Conservation (phyloP, 2,329 filamentous ascomycete genomes). For the Beauveria caledonica region DNA sequence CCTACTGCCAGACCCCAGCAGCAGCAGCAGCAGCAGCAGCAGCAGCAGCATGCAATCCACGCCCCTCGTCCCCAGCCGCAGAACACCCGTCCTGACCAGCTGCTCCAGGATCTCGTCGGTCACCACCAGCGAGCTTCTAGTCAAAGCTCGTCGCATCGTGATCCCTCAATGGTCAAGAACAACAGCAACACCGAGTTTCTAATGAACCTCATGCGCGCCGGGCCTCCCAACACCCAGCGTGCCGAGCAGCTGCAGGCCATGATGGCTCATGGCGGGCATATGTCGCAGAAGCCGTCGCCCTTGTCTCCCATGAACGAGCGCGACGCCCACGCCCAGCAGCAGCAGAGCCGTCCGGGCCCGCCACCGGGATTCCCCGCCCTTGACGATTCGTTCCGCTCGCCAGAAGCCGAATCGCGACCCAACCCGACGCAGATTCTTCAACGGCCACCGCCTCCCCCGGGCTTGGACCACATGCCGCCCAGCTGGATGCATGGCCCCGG, state of each 20-base stretch:
- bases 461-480: slow-evolving; percentile 52
- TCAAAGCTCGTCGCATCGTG: slow-evolving; percentile 39
- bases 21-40: slow-evolving; percentile 34
- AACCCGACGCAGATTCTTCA: slow-evolving; percentile 57
- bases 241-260: slow-evolving; percentile 40
- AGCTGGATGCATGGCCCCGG: slow-evolving; percentile 41
- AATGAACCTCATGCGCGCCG: slow-evolving; percentile 66
- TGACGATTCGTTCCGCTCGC: slow-evolving; percentile 41
- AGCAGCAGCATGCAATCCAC: slow-evolving; percentile 44
- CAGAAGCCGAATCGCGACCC: slow-evolving; percentile 36
- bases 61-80: slow-evolving; percentile 43
- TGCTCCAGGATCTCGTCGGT: slow-evolving; percentile 51
- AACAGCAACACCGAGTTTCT: slow-evolving; percentile 74
- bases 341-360: slow-evolving; percentile 36
- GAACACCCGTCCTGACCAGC: slow-evolving; percentile 48
- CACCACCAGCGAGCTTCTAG: slow-evolving; percentile 49
- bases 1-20: slow-evolving; percentile 31
- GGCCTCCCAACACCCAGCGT: slow-evolving; percentile 39
- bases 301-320: slow-evolving; percentile 6
- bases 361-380: slow-evolving; percentile 41
- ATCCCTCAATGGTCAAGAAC: slow-evolving; percentile 35
- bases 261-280: slow-evolving; percentile 28
- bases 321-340: slow-evolving; percentile 19
- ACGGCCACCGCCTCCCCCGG: slow-evolving; percentile 47
- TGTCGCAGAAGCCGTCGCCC: slow-evolving; percentile 14